phyloP scores from a whole-genome alignment of 768 basidiomycete species.

The Kwoniella heveanensis region DNA sequence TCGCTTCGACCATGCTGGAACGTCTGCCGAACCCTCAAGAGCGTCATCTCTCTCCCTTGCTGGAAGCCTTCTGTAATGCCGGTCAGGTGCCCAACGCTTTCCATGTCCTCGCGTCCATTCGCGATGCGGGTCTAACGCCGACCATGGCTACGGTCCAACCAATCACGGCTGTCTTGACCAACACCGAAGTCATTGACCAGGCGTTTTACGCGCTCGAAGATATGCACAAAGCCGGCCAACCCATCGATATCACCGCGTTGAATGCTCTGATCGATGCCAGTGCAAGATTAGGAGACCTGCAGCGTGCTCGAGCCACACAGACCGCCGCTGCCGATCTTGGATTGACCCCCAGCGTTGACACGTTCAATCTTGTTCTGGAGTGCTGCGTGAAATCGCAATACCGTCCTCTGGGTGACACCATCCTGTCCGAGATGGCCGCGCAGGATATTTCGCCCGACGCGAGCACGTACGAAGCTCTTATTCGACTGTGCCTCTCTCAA shows the following conservation, averaged over 20 bases:
- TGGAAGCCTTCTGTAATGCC: constrained; percentile 70
- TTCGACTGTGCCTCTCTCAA: constrained; percentile 71
- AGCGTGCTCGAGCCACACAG: constrained; percentile 77
- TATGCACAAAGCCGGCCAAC: constrained; percentile 62
- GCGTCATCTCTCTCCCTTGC: constrained; percentile 73
- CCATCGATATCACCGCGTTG: constrained; percentile 65
- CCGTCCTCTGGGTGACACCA: constrained; percentile 68
- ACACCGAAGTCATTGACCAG: constrained; percentile 64
- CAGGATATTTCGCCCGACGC: constrained; percentile 62
- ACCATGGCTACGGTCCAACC: constrained; percentile 62
- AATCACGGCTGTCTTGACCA: constrained; percentile 61
- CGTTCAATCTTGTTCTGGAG: constrained; percentile 70
- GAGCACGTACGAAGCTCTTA: constrained; percentile 68
- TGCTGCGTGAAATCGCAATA: constrained; percentile 67
- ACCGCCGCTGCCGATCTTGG: constrained; percentile 64
- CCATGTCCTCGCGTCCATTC: constrained; percentile 65
- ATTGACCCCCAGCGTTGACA: constrained; percentile 64
- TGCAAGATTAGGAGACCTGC: constrained; percentile 66
- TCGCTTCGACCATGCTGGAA: constrained; percentile 69
- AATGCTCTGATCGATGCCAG: constrained; percentile 71
- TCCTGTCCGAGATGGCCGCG: constrained; percentile 68
- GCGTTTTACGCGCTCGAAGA: constrained; percentile 69
- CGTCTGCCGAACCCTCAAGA: constrained; percentile 67
- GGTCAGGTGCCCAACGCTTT: constrained; percentile 68
- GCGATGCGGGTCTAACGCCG: constrained; percentile 61